Evolutionary conservation across 495 filamentous ascomycete genomes (phyloP), one percentile per base, ranked within the genome.

Genomic region (Filosporella fistucella): DNA sequence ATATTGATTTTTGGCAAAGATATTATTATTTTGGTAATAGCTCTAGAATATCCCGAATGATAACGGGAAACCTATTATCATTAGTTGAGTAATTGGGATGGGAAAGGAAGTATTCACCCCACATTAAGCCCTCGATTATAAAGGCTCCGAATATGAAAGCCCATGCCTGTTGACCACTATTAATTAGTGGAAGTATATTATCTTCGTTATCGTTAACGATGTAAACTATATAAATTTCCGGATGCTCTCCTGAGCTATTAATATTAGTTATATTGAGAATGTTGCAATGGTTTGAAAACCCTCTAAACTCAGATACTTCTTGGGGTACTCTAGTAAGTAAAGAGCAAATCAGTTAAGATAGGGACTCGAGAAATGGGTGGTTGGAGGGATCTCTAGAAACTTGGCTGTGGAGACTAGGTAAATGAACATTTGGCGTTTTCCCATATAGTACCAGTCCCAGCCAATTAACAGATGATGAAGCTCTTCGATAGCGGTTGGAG

Each of bases 111-210:
- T 30, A 57, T 61, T 55, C 59, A 81, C 80, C 81, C 80, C 80
- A 86, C 22, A 83, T 66, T n/a, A 85, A 61, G 9, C 67, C 74
- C 52, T 87, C 81, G 23, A 85, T 64, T 47, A 77, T 61, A 60
- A 85, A 85, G 53, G 72, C 71, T 4, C 74, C 77, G 1, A 69
- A 62, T 21, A 88, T 67, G 51, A 81, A 82, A 0, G 82, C 64
- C 75, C 75, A 87, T 18, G 83, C 82, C 30, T 76, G 63, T 38
- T 69, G 74, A 10, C 81, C 83, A 21, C 72, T 59, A 60, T 86
- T 81, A 22, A 36, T 32, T 46, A 18, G 24, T 42, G 22, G 9
- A 42, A 42, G 21, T 42, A 42, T 42, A 18, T 14, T 18, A 42
- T 42, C 22, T 23, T 26, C 29, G 29, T 42, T 18, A n/a, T 14